phyloP scores from a whole-genome alignment of 106 monocot species.

The Apostasia ramifera region DNA sequence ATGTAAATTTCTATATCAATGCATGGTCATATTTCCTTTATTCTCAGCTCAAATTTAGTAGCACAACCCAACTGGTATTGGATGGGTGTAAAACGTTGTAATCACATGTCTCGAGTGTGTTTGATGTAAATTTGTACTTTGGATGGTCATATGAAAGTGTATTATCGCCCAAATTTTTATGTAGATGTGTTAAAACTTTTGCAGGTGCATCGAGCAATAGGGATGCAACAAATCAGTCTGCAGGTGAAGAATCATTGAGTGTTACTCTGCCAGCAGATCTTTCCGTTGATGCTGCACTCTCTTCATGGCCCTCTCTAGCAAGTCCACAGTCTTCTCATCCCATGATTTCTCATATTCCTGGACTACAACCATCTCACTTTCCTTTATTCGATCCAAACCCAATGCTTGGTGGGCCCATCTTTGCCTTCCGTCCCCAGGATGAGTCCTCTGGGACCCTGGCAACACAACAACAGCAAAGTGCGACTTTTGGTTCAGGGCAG shows the following conservation, averaged over 20 bases:
- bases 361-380: constrained; percentile 56
- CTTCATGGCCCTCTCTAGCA: constrained; percentile 67
- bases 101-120: too few species aligned
- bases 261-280: constrained; percentile 96
- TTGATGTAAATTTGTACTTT: neutral
- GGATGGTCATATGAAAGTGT: neutral
- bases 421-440: constrained; percentile 65
- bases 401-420: constrained; percentile 62
- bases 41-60: too few species aligned
- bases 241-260: constrained; percentile 54
- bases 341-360: constrained; percentile 61
- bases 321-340: constrained; percentile 63
- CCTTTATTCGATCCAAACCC: constrained; percentile 85
- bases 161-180: neutral
- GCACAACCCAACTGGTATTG: too few species aligned
- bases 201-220: constrained; percentile 24
- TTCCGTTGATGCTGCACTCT: constrained; percentile 73
- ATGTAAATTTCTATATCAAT: too few species aligned
- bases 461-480: constrained; percentile 48
- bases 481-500: constrained; percentile 38
- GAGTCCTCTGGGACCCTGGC: constrained; percentile 52
- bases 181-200: constrained; percentile 7
- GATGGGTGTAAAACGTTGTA: too few species aligned
- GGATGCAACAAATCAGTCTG: constrained; percentile 34
- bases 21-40: too few species aligned